Evolutionary conservation across 1,284 basidiomycete species (phyloP).

Genomic region (Naganishia albida): DNA sequence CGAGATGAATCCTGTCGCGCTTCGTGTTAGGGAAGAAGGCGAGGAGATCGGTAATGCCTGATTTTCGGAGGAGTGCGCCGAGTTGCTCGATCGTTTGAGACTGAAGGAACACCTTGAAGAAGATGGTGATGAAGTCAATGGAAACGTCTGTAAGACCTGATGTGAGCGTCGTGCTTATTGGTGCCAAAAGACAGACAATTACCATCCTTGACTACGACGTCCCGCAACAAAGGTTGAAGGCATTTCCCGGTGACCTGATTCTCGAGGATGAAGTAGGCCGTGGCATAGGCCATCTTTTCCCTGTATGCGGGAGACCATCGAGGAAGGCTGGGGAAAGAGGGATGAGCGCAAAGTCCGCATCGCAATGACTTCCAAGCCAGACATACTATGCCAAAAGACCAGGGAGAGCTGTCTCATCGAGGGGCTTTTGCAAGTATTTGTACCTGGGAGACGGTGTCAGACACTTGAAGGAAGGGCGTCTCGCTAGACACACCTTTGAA

Average conservation of each 20-base stretch:
- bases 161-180: no score
- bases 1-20: slow-evolving; percentile 70
- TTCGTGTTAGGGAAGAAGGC: slow-evolving; percentile 83
- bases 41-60: slow-evolving; percentile 69
- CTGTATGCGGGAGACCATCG: slow-evolving; percentile 74
- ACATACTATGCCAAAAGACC: slow-evolving; percentile 74
- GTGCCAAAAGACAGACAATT: slow-evolving; percentile 36
- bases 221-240: slow-evolving; percentile 80
- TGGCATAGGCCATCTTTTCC: slow-evolving; percentile 78
- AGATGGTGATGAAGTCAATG: slow-evolving; percentile 70
- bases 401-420: slow-evolving; percentile 82
- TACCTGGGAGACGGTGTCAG: slow-evolving; percentile 61
- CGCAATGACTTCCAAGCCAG: not conserved
- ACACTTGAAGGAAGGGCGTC: not conserved
- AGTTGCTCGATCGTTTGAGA: slow-evolving; percentile 86
- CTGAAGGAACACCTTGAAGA: slow-evolving; percentile 77
- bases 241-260: slow-evolving; percentile 75
- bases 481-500: slow-evolving; percentile 68
- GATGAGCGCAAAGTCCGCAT: slow-evolving; percentile 1
- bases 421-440: slow-evolving; percentile 95
- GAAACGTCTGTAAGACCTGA: slow-evolving; percentile 65
- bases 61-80: slow-evolving; percentile 71
- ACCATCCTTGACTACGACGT: slow-evolving; percentile 93
- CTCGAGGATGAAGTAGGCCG: slow-evolving; percentile 78
- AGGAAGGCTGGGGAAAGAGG: slow-evolving; percentile 59